phyloP scores from a whole-genome alignment of 805 yeast genomes.

The Saturnispora besseyi region DNA sequence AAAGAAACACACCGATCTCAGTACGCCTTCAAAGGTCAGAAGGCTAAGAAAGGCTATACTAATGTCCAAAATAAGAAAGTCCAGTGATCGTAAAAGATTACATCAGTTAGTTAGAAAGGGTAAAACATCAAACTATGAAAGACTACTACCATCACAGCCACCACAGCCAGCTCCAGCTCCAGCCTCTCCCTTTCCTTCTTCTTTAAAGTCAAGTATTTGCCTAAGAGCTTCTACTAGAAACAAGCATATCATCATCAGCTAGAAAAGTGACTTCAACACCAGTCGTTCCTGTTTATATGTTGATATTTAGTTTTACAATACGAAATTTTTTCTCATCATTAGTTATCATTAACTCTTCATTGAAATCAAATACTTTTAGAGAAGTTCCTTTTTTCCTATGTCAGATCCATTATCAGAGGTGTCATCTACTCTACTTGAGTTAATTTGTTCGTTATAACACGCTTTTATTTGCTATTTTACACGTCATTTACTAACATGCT shows the following conservation, averaged over 20 bases:
- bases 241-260: too few relatives aligned
- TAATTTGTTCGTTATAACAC: slow-evolving; percentile 7
- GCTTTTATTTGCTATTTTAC: background rate
- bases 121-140: background rate
- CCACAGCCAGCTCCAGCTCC: background rate
- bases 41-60: slow-evolving; percentile 19
- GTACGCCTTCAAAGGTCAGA: slow-evolving; percentile 22
- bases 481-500: background rate
- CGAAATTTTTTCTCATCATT: too few relatives aligned
- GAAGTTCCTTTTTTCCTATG: background rate
- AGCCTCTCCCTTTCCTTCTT: background rate
- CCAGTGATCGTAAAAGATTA: background rate
- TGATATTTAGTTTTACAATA: too few relatives aligned
- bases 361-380: too few relatives aligned
- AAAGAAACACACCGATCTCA: slow-evolving; percentile 9
- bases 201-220: background rate
- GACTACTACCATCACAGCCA: background rate
- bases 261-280: too few relatives aligned
- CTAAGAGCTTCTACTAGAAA: too few relatives aligned
- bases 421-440: slow-evolving; percentile 2
- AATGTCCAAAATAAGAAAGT: background rate
- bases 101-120: slow-evolving; percentile 1
- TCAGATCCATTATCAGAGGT: background rate
- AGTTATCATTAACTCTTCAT: too few relatives aligned
- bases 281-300: too few relatives aligned